Base-by-base conservation (phyloP, 2,329 filamentous ascomycete genomes). In the Fusarium robinianum region DNA sequence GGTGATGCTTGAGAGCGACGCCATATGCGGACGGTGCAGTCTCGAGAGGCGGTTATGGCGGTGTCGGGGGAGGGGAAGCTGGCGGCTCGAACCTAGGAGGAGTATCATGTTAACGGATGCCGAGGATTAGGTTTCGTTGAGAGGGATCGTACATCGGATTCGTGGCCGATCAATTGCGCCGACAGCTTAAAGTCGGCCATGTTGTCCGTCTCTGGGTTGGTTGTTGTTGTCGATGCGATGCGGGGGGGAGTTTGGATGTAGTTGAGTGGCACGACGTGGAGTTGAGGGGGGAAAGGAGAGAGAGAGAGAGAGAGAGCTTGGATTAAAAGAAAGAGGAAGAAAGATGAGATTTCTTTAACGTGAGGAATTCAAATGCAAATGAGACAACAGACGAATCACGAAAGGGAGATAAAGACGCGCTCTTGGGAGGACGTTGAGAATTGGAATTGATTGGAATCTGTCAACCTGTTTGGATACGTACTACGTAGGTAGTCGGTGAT, bases 181-280 rank as follows among this genome's bases (percentile, higher is more conserved):
- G 94, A 95, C 64, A 99, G 83, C 79, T 92, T 96, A 79, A 90
- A 97, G 67, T 90, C 85, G 69, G 79, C 75, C 87, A 92, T 46
- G 24, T 58, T 48, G 51, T 43, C 14, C 29, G 16, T 21, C 22
- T 24, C 27, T 26, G 5, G n/a, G 30, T 34, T 31, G 91, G 60
- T 22, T 59, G 40, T 34, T 24, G 38, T 39, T 27, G 26, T 34
- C 29, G 31, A 25, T 37, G 41, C 34, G 30, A 24, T 32, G 31
- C 24, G 42, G 46, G 45, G 45, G 51, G 48, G 32, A n/a, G n/a
- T n/a, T n/a, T n/a, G n/a, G n/a, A n/a, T n/a, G n/a, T n/a, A n/a
- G n/a, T n/a, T n/a, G n/a, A n/a, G n/a, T n/a, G n/a, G n/a, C n/a
- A n/a, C n/a, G n/a, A n/a, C n/a, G n/a, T n/a, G n/a, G n/a, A n/a